These are phyloP conservation scores for Penicillium sclerotiorum DNA, from an alignment of 2,329 filamentous ascomycete genomes.

Conservation along the genomic window DNA sequence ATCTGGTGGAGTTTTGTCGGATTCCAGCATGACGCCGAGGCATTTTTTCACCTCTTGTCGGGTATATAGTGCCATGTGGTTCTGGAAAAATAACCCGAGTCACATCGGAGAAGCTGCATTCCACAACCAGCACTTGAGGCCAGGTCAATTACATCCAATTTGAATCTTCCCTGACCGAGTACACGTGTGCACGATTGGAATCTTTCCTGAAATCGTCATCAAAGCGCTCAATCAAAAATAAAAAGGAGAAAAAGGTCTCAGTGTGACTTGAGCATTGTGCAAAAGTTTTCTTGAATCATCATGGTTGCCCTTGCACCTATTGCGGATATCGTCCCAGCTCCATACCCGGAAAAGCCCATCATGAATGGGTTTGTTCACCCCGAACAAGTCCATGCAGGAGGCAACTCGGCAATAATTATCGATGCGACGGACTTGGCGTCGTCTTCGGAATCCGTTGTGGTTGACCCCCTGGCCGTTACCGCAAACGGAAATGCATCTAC, in stretches of 20 bases:
- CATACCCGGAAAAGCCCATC: slow-evolving; percentile 9
- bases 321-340: slow-evolving; percentile 11
- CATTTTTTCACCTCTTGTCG: not conserved
- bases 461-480: slow-evolving; percentile 10
- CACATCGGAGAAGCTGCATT: not conserved
- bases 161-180: too few relatives aligned
- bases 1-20: slow-evolving; percentile 12
- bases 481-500: slow-evolving; percentile 19
- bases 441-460: slow-evolving; percentile 9
- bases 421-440: not conserved
- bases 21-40: not conserved
- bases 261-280: slow-evolving; percentile 2
- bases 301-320: slow-evolving; percentile 22
- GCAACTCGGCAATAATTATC: not conserved
- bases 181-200: too few relatives aligned
- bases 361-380: slow-evolving; percentile 7
- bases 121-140: too few relatives aligned
- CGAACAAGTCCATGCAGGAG: not conserved
- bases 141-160: too few relatives aligned
- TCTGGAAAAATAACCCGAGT: slow-evolving; percentile 1
- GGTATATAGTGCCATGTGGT: slow-evolving; percentile 23
- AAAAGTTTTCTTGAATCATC: slow-evolving; percentile 3
- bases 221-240: not conserved
- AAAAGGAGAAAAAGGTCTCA: not conserved
- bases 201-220: too few relatives aligned